Evolutionary conservation across 768 basidiomycete genomes (phyloP).

Genomic region (Termitomyces sp.): DNA sequence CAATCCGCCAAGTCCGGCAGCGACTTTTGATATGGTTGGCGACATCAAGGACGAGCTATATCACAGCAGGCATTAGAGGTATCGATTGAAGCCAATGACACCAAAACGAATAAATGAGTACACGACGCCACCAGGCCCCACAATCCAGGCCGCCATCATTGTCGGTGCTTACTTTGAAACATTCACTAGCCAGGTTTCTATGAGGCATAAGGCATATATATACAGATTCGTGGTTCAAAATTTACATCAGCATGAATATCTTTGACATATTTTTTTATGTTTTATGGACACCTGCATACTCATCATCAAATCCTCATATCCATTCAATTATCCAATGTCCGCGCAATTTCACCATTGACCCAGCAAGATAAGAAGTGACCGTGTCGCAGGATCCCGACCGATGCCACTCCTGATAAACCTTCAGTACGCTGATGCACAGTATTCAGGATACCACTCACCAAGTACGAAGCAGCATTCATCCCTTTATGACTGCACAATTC

Average conservation of each 20-base stretch:
- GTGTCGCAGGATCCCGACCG: neutral
- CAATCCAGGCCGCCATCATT: neutral
- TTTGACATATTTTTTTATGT: neutral
- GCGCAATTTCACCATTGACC: neutral
- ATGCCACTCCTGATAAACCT: neutral
- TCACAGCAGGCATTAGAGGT: too few species aligned
- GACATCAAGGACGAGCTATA: too few species aligned
- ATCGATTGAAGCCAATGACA: too few species aligned
- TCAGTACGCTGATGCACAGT: neutral
- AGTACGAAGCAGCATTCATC: neutral
- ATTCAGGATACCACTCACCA: neutral
- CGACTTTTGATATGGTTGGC: too few species aligned
- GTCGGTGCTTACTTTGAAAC: neutral
- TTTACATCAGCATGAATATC: conserved; percentile 8
- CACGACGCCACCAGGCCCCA: too few species aligned
- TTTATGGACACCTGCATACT: conserved; percentile 3
- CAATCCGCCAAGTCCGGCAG: too few species aligned
- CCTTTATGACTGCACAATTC: neutral
- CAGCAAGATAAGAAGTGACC: neutral
- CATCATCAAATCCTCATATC: conserved; percentile 9
- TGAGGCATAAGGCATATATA: neutral
- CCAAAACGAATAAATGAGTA: too few species aligned
- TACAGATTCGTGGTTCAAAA: neutral
- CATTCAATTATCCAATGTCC: neutral
- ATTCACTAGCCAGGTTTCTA: neutral